These are phyloP conservation scores for Hippophae gyantsensis DNA, from an alignment of 306 rosid species.

Conservation along the genomic window DNA sequence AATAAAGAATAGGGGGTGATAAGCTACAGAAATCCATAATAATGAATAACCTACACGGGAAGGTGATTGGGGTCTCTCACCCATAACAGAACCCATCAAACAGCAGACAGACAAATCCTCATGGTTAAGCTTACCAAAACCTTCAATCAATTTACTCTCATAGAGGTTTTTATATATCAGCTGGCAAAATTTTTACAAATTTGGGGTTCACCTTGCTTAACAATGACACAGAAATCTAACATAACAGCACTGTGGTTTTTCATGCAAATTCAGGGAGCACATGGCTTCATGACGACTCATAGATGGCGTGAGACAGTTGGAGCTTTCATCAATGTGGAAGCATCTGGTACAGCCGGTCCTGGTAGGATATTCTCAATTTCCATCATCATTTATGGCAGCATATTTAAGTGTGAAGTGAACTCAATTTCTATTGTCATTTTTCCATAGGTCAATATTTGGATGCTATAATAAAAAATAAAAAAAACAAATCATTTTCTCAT, in stretches of 20 bases:
- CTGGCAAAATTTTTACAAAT: too few relatives aligned
- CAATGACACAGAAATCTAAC: too few relatives aligned
- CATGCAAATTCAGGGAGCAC: conserved; percentile 62
- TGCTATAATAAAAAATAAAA: not conserved
- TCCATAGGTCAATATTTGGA: not conserved
- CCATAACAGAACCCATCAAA: not conserved
- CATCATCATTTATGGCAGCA: conserved; percentile 7
- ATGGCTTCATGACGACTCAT: conserved; percentile 93
- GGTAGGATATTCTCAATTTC: conserved; percentile 42
- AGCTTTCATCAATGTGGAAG: conserved; percentile 89
- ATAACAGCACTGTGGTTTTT: conserved; percentile 6
- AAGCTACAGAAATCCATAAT: too few relatives aligned
- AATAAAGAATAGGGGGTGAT: too few relatives aligned
- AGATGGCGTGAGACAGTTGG: conserved; percentile 84
- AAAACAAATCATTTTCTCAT: not conserved
- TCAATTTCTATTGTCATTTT: not conserved
- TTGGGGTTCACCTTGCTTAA: too few relatives aligned
- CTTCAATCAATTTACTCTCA: too few relatives aligned
- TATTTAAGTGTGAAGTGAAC: not conserved
- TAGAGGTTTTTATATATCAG: too few relatives aligned
- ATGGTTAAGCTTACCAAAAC: not conserved
- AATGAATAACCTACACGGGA: not conserved
- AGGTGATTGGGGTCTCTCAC: not conserved
- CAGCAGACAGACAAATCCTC: not conserved
- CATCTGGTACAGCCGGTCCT: conserved; percentile 81